phyloP scores from a whole-genome alignment of 352 stramenopile species.

The Aphanomyces stellatus region DNA sequence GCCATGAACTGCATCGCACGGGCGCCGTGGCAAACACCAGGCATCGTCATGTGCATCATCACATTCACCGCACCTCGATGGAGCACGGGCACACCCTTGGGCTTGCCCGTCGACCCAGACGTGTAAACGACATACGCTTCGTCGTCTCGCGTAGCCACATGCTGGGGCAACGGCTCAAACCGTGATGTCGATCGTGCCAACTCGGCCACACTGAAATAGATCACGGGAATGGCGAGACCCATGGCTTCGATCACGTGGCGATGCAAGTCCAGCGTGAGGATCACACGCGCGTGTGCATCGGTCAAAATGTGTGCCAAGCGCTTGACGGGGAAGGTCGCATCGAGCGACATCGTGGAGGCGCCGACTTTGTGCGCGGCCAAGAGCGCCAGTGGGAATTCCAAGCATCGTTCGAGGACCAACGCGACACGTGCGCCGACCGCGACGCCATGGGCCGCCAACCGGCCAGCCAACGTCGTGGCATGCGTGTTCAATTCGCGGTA shows the following conservation, averaged over 20 bases:
- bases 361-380: conserved; percentile 88
- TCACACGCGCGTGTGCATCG: conserved; percentile 24
- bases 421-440: conserved; percentile 20
- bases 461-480: conserved; percentile 23
- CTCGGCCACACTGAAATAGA: neutral
- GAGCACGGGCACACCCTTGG: neutral
- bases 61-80: neutral
- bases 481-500: conserved; percentile 29
- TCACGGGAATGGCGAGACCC: neutral
- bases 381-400: conserved; percentile 88
- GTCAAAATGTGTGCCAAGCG: conserved; percentile 41
- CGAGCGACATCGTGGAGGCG: conserved; percentile 84
- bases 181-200: neutral
- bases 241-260: neutral
- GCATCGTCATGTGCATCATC: neutral
- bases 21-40: neutral
- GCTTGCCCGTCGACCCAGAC: neutral
- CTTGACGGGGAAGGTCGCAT: conserved; percentile 37
- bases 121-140: conserved; percentile 41
- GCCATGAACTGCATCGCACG: neutral
- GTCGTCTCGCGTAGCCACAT: neutral
- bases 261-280: neutral
- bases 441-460: conserved; percentile 30
- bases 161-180: neutral
- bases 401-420: conserved; percentile 82